phyloP scores from a whole-genome alignment of 2,329 filamentous ascomycete genomes.

The Penicillium sp. region DNA sequence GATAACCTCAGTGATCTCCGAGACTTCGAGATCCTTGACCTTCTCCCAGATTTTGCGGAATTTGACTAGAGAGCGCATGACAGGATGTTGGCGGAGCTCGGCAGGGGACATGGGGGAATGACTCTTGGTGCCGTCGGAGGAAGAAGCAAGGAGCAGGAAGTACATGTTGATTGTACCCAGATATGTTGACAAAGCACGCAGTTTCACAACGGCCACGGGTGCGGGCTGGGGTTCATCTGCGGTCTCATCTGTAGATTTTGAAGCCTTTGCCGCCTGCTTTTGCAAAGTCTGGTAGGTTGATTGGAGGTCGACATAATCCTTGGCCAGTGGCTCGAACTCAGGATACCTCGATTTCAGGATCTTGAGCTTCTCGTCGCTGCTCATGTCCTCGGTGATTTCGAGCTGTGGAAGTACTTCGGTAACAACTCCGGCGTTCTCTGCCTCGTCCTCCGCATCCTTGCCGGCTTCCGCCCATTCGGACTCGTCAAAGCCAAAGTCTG shows the following conservation, averaged over 20 bases:
- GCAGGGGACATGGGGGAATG: slow-evolving; percentile 67
- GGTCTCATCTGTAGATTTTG: slow-evolving; percentile 36
- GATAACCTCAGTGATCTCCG: slow-evolving; percentile 37
- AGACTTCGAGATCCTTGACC: slow-evolving; percentile 65
- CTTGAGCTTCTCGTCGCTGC: slow-evolving; percentile 69
- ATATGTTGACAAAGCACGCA: slow-evolving; percentile 81
- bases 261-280: slow-evolving; percentile 59
- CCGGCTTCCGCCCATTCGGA: slow-evolving; percentile 73
- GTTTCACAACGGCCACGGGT: slow-evolving; percentile 68
- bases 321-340: slow-evolving; percentile 83
- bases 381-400: slow-evolving; percentile 79
- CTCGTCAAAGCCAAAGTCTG: slow-evolving; percentile 92
- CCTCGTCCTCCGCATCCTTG: slow-evolving; percentile 46
- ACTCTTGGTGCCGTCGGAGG: slow-evolving; percentile 57
- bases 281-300: slow-evolving; percentile 59
- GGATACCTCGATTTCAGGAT: slow-evolving; percentile 82
- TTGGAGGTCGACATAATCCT: slow-evolving; percentile 76
- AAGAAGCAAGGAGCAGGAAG: slow-evolving; percentile 86
- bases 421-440: slow-evolving; percentile 59
- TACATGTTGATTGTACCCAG: slow-evolving; percentile 87
- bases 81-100: slow-evolving; percentile 83
- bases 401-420: slow-evolving; percentile 84
- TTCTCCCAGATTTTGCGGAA: slow-evolving; percentile 79
- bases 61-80: slow-evolving; percentile 82
- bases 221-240: slow-evolving; percentile 40